Percentiles rank a stretch among this genome's conserved stretches.
Conservation (phyloP, 352 stramenopile genomes). For the Phytopythium oedochilum region DNA sequence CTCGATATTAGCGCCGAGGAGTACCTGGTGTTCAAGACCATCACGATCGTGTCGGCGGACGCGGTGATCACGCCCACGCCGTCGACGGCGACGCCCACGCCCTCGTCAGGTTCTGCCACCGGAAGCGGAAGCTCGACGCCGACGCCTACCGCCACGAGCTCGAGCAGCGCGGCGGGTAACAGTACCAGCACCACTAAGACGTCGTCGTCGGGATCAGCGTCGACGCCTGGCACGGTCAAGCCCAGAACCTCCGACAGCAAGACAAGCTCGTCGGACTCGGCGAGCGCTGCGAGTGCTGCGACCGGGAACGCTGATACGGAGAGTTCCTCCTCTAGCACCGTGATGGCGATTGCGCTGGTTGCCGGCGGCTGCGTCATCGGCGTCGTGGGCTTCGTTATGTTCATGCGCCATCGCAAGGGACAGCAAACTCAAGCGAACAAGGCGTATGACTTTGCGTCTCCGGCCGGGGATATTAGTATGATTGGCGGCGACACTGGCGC, state of each 20-base stretch:
- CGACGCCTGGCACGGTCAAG: conserved; percentile 2
- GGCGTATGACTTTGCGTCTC: conserved; percentile 21
- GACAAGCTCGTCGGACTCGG: conserved; percentile 3
- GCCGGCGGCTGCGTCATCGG: conserved; percentile 35
- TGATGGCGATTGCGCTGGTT: conserved; percentile 34
- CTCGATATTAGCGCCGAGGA: conserved; percentile 49
- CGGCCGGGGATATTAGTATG: conserved; percentile 26
- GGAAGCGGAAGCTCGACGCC: conserved; percentile 21
- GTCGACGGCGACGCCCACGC: conserved; percentile 6
- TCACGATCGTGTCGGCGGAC: conserved; percentile 49
- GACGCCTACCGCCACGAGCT: conserved; percentile 7
- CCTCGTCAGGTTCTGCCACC: conserved; percentile 9
- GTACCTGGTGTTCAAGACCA: conserved; percentile 65
- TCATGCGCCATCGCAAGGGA: conserved; percentile 44
- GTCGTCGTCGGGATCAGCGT: not conserved
- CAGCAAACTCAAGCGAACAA: conserved; percentile 26
- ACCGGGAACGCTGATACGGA: not conserved
- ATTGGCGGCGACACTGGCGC: conserved; percentile 1
- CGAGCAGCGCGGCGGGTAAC: conserved; percentile 1
- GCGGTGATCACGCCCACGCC: conserved; percentile 26
- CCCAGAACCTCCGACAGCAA: not conserved
- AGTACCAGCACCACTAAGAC: not conserved
- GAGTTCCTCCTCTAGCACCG: conserved; percentile 11
- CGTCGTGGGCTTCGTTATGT: conserved; percentile 31
- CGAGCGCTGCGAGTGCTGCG: conserved; percentile 19